Conservation (phyloP, 495 filamentous ascomycete species). For the Bacidia gigantensis region DNA sequence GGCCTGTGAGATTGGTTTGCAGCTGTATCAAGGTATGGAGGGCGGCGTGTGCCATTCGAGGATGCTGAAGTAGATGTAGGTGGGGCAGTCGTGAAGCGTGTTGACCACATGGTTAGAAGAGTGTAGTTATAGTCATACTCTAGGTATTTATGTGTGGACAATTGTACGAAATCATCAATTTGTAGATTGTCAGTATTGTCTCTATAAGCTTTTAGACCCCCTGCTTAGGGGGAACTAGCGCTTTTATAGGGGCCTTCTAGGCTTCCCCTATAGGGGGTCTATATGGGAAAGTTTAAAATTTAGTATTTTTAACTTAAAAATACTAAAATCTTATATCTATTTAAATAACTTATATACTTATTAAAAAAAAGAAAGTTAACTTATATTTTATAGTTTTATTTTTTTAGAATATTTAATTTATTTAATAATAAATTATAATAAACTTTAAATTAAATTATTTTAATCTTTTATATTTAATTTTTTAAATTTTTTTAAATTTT, state of each 20-base stretch:
- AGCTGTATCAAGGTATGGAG: not conserved
- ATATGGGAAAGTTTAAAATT: no score
- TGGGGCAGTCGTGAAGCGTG: conserved; percentile 25
- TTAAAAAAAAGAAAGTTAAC: not conserved
- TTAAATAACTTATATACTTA: no score
- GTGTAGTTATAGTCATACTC: no score
- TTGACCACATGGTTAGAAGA: conserved; percentile 31
- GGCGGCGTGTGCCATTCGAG: conserved; percentile 1
- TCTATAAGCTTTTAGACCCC: no score
- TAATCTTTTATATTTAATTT: not conserved
- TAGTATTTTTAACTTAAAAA: not conserved
- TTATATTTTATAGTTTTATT: not conserved
- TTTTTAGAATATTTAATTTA: not conserved
- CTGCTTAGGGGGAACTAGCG: no score
- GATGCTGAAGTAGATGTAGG: conserved; percentile 18
- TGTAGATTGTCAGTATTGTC: no score
- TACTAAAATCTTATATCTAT: not conserved
- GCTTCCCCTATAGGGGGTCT: no score
- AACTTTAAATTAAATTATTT: not conserved
- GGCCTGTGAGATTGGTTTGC: conserved; percentile 31
- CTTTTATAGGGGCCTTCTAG: no score
- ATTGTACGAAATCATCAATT: no score
- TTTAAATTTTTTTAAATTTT: not conserved
- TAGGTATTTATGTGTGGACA: no score
- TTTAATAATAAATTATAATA: not conserved